Base-by-base conservation (phyloP, 2,329 filamentous ascomycete species). In the Dactylellina parvicollis region DNA sequence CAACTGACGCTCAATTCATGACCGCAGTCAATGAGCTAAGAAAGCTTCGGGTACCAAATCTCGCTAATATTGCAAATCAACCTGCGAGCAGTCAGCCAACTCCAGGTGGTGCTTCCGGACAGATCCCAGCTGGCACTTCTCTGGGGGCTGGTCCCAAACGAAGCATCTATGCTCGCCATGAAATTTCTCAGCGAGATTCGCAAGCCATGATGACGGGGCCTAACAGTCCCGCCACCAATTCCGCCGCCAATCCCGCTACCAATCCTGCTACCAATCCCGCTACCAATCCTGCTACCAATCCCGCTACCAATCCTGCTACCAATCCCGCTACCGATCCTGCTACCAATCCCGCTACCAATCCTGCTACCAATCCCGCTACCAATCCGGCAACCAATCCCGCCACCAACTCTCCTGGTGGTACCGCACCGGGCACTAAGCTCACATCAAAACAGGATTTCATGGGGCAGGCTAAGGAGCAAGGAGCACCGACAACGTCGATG, bases 381-480 rank as follows among this genome's bases (percentile, higher is more conserved):
- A 34, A 7, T 34, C 30, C 30, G 30, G 30, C 7, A 14, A 34
- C 30, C 30, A 34, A 7, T 7, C 30, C 30, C 14, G 30, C 7
- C 30, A 14, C 7, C 14, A 34, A 34, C 30, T 34, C 30, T 34
- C n/a, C 40, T 4, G 40, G 5, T 20, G 40, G n/a, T 44, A n/a
- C 10, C 12, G 34, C 4, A 7, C 34, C 34, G 12, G 16, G 16
- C 16, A n/a, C 10, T 14, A 3, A 9, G 16, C 16, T 44, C 8
- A 10, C 32, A 12, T n/a, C 49, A 22, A 54, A 54, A n/a, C 3
- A 54, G 26, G 49, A 54, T 38, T 54, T 54, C 16, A 20, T 54
- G 16, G 32, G 5, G 32, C 49, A 54, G 8, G 49, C 49, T 16
- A 54, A 22, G 8, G 22, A 54, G 18, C 49, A 54, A 16, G n/a